These are phyloP conservation scores for Verticillium alfalfae DNA, from an alignment of 2,329 filamentous ascomycete genomes.

Conservation along the genomic window DNA sequence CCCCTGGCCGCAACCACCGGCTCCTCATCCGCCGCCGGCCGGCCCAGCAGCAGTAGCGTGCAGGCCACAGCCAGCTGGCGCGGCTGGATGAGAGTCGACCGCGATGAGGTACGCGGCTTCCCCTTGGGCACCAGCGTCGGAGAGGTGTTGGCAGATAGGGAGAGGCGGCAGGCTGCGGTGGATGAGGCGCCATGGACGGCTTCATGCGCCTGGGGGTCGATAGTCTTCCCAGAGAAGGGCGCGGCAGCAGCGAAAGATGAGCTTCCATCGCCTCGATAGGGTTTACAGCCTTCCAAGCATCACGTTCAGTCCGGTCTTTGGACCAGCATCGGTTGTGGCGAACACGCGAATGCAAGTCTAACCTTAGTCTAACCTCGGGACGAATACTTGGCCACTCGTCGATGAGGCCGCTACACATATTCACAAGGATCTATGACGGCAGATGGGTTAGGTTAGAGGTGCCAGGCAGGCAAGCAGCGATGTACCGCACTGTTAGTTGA, in stretches of 20 bases:
- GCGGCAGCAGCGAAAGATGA: background rate
- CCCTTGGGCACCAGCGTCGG: constrained; percentile 30
- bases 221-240: constrained; percentile 27
- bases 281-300: background rate
- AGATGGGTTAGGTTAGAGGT: too few relatives aligned
- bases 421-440: too few relatives aligned
- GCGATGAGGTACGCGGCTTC: constrained; percentile 34
- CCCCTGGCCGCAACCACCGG: constrained; percentile 23
- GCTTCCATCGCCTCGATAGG: background rate
- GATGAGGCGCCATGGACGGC: constrained; percentile 40
- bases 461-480: too few relatives aligned
- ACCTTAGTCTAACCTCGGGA: background rate
- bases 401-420: too few relatives aligned
- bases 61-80: constrained; percentile 32
- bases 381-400: too few relatives aligned
- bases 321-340: background rate
- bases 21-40: constrained; percentile 6
- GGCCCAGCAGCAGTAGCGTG: constrained; percentile 7
- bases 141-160: constrained; percentile 37
- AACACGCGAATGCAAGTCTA: background rate
- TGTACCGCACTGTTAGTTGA: too few relatives aligned
- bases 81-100: constrained; percentile 49
- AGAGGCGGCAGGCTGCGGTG: constrained; percentile 30
- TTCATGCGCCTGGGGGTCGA: constrained; percentile 43
- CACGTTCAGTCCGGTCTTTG: background rate